phyloP scores from a whole-genome alignment of 768 basidiomycete genomes.

The Lentinula guzmanii region DNA sequence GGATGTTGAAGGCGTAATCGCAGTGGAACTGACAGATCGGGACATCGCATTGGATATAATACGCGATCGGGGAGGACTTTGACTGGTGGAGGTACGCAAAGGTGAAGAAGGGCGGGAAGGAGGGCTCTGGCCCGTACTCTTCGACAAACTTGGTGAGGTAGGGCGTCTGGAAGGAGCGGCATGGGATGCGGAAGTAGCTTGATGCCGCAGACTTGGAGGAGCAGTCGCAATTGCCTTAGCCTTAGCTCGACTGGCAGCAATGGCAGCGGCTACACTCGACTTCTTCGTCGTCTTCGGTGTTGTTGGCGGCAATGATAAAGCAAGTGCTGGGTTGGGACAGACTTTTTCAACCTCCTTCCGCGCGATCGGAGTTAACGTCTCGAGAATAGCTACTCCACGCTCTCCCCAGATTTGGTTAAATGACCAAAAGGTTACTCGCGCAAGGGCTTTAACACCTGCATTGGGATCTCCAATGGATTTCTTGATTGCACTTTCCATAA shows the following conservation, averaged over 20 bases:
- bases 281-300: conserved; percentile 65
- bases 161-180: conserved; percentile 41
- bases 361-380: conserved; percentile 57
- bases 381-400: conserved; percentile 56
- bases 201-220: conserved; percentile 74
- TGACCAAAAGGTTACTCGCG: conserved; percentile 73
- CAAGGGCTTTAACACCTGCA: conserved; percentile 68
- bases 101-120: conserved; percentile 41
- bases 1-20: conserved; percentile 27
- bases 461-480: conserved; percentile 75
- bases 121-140: conserved; percentile 23
- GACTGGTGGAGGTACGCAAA: conserved; percentile 39
- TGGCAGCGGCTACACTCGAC: conserved; percentile 76
- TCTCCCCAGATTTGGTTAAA: conserved; percentile 75
- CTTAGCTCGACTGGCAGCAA: conserved; percentile 87
- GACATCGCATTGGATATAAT: conserved; percentile 32
- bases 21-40: conserved; percentile 37
- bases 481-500: conserved; percentile 68
- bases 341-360: conserved; percentile 84
- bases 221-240: conserved; percentile 79
- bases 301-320: conserved; percentile 33
- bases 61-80: conserved; percentile 39
- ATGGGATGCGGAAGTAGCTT: conserved; percentile 71
- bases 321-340: conserved; percentile 57
- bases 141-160: conserved; percentile 35